A percentile compares a stretch with the other conserved stretches of the same genome.
These are phyloP conservation scores for Coffea canephora DNA, from an alignment of 257 asterid genomes.

Conservation along the genomic window DNA sequence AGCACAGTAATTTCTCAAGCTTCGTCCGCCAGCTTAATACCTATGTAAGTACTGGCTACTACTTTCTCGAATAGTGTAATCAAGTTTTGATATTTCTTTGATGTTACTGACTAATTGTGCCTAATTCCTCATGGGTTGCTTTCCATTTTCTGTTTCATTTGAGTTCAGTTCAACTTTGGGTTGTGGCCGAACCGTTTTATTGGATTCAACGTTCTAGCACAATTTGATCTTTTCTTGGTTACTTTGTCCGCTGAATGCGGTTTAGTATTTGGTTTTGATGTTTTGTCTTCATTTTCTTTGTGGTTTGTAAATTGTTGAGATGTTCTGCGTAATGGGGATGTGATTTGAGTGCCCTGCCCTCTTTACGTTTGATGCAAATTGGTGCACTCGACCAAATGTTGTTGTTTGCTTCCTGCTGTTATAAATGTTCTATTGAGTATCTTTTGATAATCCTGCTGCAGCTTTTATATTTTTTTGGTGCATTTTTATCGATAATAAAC, in stretches of 20 bases:
- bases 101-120: neutral
- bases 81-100: neutral
- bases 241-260: constrained; percentile 14
- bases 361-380: neutral
- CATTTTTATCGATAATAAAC: neutral
- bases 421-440: neutral
- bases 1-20: constrained; percentile 91
- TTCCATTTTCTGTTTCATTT: neutral
- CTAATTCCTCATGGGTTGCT: neutral
- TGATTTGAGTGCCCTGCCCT: neutral
- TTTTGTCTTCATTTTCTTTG: neutral
- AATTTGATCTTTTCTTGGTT: neutral
- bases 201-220: neutral
- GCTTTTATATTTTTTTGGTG: neutral
- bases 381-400: neutral
- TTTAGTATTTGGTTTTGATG: constrained; percentile 2
- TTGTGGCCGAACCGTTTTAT: neutral
- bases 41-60: constrained; percentile 55
- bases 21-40: constrained; percentile 97
- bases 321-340: neutral
- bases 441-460: neutral
- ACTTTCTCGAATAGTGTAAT: neutral
- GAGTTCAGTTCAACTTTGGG: neutral
- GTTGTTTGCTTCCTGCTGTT: neutral
- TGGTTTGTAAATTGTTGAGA: neutral